A percentile compares a stretch with the other conserved stretches of the same genome.
Evolutionary conservation across 495 filamentous ascomycete species (phyloP).

Genomic region (Geoglossum glabrum): DNA sequence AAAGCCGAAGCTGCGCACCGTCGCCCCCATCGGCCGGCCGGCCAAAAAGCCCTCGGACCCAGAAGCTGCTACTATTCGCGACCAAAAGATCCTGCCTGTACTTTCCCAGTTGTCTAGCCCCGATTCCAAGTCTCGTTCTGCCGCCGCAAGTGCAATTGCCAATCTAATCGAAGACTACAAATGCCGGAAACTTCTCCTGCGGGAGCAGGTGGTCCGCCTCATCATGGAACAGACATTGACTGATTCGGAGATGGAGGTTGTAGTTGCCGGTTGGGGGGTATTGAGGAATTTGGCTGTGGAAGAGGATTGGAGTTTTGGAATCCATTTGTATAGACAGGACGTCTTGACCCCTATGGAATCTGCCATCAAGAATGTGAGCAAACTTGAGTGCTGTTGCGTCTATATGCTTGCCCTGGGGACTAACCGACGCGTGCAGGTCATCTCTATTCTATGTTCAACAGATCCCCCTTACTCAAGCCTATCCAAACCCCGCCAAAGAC

Average conservation of each 20-base stretch:
- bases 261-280: constrained; percentile 39
- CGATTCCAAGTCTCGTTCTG: constrained; percentile 29
- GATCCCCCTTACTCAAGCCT: constrained; percentile 21
- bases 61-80: constrained; percentile 32
- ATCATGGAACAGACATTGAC: constrained; percentile 38
- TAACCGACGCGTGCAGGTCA: neutral
- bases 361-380: constrained; percentile 28
- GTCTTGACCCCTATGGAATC: constrained; percentile 32
- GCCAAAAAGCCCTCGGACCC: constrained; percentile 31
- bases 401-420: constrained; percentile 2
- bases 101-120: constrained; percentile 33
- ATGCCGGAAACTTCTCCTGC: constrained; percentile 35
- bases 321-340: constrained; percentile 38
- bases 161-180: constrained; percentile 37
- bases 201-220: constrained; percentile 38
- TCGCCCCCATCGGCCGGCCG: neutral
- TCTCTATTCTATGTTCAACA: constrained; percentile 18
- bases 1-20: neutral
- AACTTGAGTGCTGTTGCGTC: neutral
- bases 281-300: constrained; percentile 34
- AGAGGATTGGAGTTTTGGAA: constrained; percentile 38
- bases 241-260: constrained; percentile 33
- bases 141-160: constrained; percentile 31
- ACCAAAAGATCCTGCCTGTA: constrained; percentile 34
- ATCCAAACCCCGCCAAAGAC: constrained; percentile 26